A percentile compares a stretch with the other conserved stretches of the same genome.
Evolutionary conservation across 768 basidiomycete species (phyloP).

Genomic region (Phaeotremella fagi): DNA sequence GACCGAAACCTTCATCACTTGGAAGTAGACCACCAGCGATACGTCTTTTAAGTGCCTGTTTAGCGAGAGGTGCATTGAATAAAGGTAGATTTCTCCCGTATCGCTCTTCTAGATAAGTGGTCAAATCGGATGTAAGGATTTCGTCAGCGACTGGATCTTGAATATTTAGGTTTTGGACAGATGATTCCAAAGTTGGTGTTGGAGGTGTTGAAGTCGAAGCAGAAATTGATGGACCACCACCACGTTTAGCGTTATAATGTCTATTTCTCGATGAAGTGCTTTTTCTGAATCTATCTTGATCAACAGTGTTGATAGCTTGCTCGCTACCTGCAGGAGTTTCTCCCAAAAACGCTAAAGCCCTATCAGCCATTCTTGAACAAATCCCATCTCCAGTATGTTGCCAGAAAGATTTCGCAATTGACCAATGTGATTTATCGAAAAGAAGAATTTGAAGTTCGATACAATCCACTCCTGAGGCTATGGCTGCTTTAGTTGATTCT

Average conservation of each 20-base stretch:
- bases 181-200: slow-evolving; percentile 20
- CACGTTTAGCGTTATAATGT: slow-evolving; percentile 42
- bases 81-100: slow-evolving; percentile 86
- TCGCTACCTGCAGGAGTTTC: slow-evolving; percentile 46
- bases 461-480: slow-evolving; percentile 36
- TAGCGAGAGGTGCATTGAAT: slow-evolving; percentile 68
- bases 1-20: slow-evolving; percentile 54
- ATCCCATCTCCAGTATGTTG: slow-evolving; percentile 90
- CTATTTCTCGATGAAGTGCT: slow-evolving; percentile 38
- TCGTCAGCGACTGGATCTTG: slow-evolving; percentile 50
- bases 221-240: slow-evolving; percentile 31
- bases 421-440: slow-evolving; percentile 60
- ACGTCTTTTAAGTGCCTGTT: slow-evolving; percentile 76
- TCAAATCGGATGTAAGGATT: slow-evolving; percentile 59
- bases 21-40: slow-evolving; percentile 76
- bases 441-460: slow-evolving; percentile 76
- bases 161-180: too few species aligned
- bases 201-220: too few species aligned
- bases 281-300: slow-evolving; percentile 14
- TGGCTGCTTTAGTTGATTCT: slow-evolving; percentile 1
- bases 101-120: slow-evolving; percentile 81
- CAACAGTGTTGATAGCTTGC: slow-evolving; percentile 4
- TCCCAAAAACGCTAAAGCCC: slow-evolving; percentile 68
- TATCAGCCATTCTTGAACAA: slow-evolving; percentile 78
- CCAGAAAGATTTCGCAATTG: slow-evolving; percentile 86